Evolutionary conservation across 495 filamentous ascomycete species (phyloP).

Genomic region (Pseudoneurospora amorphoporcata): DNA sequence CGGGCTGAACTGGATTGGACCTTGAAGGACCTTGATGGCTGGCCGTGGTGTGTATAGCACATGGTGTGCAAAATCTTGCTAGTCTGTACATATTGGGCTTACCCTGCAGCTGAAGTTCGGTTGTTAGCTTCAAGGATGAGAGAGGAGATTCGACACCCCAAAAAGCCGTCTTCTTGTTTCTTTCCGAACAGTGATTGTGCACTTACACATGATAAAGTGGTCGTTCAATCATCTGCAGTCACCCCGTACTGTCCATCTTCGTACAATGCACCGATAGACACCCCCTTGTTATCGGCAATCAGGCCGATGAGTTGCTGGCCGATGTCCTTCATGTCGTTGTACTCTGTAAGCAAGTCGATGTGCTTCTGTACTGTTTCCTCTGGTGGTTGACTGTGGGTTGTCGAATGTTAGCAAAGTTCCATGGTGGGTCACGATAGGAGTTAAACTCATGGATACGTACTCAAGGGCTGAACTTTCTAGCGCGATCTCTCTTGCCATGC

Average conservation of each 20-base stretch:
- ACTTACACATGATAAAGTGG: not conserved
- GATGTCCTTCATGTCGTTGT: slow-evolving; percentile 72
- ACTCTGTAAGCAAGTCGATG: slow-evolving; percentile 58
- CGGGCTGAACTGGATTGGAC: not conserved
- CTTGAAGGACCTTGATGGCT: not conserved
- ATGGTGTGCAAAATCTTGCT: not conserved
- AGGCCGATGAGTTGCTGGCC: slow-evolving; percentile 63
- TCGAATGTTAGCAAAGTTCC: not conserved
- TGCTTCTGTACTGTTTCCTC: slow-evolving; percentile 43
- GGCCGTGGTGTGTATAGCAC: not conserved
- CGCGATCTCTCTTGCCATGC: not conserved
- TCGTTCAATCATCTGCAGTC: slow-evolving; percentile 6
- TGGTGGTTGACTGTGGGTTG: slow-evolving; percentile 9
- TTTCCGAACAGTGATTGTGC: not conserved
- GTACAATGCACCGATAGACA: slow-evolving; percentile 52
- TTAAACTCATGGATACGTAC: not conserved
- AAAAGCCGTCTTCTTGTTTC: not conserved
- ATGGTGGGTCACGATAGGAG: no score
- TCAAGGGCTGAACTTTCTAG: slow-evolving; percentile 1
- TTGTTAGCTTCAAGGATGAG: not conserved
- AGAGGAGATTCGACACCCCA: not conserved
- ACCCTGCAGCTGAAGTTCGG: not conserved
- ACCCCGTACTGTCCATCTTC: slow-evolving; percentile 34
- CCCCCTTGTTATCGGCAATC: slow-evolving; percentile 59
- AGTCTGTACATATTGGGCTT: not conserved